Conservation (phyloP, 1,284 basidiomycete species). For the Amylostereum chailletii region DNA sequence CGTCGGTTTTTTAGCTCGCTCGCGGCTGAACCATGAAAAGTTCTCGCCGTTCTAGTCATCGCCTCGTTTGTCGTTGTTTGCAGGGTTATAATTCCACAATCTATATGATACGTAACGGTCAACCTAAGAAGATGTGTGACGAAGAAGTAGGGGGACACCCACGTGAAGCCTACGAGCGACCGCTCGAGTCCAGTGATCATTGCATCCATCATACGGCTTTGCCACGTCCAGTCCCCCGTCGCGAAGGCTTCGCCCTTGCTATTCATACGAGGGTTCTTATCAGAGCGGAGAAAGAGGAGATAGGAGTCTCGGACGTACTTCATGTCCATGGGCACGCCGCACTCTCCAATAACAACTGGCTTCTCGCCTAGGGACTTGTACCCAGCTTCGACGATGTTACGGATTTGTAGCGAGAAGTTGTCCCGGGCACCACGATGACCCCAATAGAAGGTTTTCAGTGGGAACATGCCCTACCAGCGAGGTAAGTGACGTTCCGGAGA, state of each 20-base stretch:
- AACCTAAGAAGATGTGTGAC: background rate
- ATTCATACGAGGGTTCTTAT: background rate
- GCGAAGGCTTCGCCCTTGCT: slow-evolving; percentile 67
- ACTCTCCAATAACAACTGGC: slow-evolving; percentile 84
- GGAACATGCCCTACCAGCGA: slow-evolving; percentile 69
- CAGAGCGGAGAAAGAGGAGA: background rate
- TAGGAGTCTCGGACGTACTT: slow-evolving; percentile 48
- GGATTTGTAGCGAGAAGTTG: slow-evolving; percentile 78
- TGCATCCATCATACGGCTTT: slow-evolving; percentile 83
- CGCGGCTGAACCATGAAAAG: slow-evolving; percentile 84
- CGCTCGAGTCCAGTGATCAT: slow-evolving; percentile 73
- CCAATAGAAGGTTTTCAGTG: slow-evolving; percentile 76
- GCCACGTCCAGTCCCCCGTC: slow-evolving; percentile 74
- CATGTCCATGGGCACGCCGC: slow-evolving; percentile 90
- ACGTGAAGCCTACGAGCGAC: slow-evolving; percentile 76
- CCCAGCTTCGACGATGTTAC: slow-evolving; percentile 65
- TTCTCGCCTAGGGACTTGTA: slow-evolving; percentile 65
- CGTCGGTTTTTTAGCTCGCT: slow-evolving; percentile 34
- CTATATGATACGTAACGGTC: slow-evolving; percentile 27
- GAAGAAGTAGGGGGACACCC: slow-evolving; percentile 22
- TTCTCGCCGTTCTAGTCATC: slow-evolving; percentile 97
- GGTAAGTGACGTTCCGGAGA: background rate
- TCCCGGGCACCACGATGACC: slow-evolving; percentile 72
- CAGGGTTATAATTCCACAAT: slow-evolving; percentile 93
- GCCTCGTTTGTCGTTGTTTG: slow-evolving; percentile 71